A percentile compares a stretch with the other conserved stretches of the same genome.
phyloP scores from a whole-genome alignment of 495 filamentous ascomycete species.

The Xylaria sp. region DNA sequence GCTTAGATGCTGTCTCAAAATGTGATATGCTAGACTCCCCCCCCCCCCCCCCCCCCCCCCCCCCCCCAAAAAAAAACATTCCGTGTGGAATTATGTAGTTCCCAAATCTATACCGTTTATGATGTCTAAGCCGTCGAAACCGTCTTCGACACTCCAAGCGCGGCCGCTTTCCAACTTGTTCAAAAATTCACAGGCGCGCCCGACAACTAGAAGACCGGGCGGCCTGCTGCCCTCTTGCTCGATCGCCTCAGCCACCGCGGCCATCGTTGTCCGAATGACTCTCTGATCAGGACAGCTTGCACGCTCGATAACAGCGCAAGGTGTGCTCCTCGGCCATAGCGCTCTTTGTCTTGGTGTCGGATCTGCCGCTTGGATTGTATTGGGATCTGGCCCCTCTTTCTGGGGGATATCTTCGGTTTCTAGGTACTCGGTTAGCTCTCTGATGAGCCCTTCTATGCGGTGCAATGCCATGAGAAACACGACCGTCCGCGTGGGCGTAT shows the following conservation, averaged over 20 bases:
- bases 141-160: conserved; percentile 90
- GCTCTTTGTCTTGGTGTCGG: conserved; percentile 31
- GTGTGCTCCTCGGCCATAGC: conserved; percentile 64
- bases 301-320: conserved; percentile 93
- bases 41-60: too few relatives aligned
- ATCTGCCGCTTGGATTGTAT: background rate
- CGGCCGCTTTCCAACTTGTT: conserved; percentile 56
- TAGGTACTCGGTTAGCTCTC: conserved; percentile 60
- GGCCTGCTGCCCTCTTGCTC: conserved; percentile 90
- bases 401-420: conserved; percentile 40
- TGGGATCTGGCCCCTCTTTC: conserved; percentile 34
- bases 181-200: conserved; percentile 81
- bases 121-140: conserved; percentile 72
- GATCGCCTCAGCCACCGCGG: conserved; percentile 79
- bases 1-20: background rate
- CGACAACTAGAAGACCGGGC: conserved; percentile 89
- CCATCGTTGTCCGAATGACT: conserved; percentile 85
- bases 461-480: conserved; percentile 98
- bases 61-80: too few relatives aligned
- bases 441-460: conserved; percentile 74
- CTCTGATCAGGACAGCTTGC: conserved; percentile 94
- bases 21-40: background rate
- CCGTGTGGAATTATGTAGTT: conserved; percentile 10
- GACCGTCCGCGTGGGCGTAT: conserved; percentile 76
- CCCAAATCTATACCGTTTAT: conserved; percentile 39